These are phyloP conservation scores for Helenozyma baotianmanensis DNA, from an alignment of 805 yeast species.

Conservation along the genomic window DNA sequence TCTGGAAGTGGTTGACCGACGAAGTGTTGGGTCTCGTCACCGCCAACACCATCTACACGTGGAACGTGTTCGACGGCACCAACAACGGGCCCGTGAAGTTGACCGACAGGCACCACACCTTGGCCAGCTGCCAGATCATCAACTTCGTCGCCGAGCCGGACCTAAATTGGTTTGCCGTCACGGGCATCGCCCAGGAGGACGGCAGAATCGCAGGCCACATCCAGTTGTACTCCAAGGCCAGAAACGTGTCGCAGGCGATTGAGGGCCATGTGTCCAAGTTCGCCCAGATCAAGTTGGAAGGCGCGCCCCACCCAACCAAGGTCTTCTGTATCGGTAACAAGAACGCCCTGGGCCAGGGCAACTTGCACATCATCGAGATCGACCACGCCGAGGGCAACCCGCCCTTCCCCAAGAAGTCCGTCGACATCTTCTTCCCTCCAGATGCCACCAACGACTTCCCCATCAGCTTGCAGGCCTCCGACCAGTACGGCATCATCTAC, in stretches of 20 bases:
- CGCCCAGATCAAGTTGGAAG: slow-evolving; percentile 69
- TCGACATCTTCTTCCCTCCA: slow-evolving; percentile 93
- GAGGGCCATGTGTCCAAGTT: slow-evolving; percentile 97
- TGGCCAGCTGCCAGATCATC: slow-evolving; percentile 82
- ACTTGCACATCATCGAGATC: slow-evolving; percentile 88
- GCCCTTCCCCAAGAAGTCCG: slow-evolving; percentile 80
- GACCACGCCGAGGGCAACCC: slow-evolving; percentile 89
- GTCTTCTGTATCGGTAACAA: slow-evolving; percentile 92
- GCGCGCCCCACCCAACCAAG: slow-evolving; percentile 70
- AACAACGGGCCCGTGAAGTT: slow-evolving; percentile 73
- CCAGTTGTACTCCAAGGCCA: slow-evolving; percentile 81
- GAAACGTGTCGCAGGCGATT: slow-evolving; percentile 92
- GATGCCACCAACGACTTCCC: slow-evolving; percentile 97
- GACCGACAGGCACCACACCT: slow-evolving; percentile 77
- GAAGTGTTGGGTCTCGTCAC: slow-evolving; percentile 80
- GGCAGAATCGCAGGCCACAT: slow-evolving; percentile 95
- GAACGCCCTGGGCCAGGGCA: slow-evolving; percentile 65
- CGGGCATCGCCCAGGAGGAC: slow-evolving; percentile 91
- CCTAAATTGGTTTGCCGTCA: slow-evolving; percentile 89
- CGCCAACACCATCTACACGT: slow-evolving; percentile 65
- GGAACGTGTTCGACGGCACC: slow-evolving; percentile 81
- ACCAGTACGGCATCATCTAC: slow-evolving; percentile 81
- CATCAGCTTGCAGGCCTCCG: slow-evolving; percentile 80
- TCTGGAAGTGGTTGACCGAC: slow-evolving; percentile 89
- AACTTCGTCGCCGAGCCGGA: slow-evolving; percentile 78